Base-by-base conservation (phyloP, 805 yeast genomes). In the Candida sithepensis region DNA sequence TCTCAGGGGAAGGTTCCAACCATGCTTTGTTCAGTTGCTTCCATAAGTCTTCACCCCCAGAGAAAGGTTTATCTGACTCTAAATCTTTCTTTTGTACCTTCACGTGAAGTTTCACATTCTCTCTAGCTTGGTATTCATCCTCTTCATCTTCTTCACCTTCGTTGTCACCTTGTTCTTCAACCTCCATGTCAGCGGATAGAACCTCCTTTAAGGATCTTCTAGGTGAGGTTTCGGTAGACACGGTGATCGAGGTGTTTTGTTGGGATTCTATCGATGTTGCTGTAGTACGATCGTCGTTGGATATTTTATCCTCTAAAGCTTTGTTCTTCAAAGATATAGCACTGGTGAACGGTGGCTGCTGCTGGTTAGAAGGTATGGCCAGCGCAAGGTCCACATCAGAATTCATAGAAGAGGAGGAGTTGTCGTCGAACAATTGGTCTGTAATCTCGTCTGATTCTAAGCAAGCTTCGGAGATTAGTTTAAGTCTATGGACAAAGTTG, bases 21-120 rank as follows among this genome's bases (percentile, higher is more conserved):
- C 97, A 91, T 49, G 80, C 74, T 8, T 69, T 63, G 47, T 96
- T 75, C 48, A 89, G 79, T 41, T 72, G 66, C 44, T 78, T 76
- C 97, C 96, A 91, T 39, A 86, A 72, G 12, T 67, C 67, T 37
- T 76, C 75, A 8, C 65, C 66, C 3, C 73, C 67, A 38, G 58
- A 60, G 58, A 79, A 78, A 10, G 76, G 74, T 40, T 63, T 69
- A 41, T 66, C 2, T 14, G 32, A n/a, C 44, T 42, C 23, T 54
- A 37, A n/a, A 39, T 38, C 36, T 19, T 23, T 36, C 18, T 28
- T 14, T 10, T 40, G 22, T 18, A 43, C n/a, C 28, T 24, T 24
- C 10, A 24, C 28, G 6, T 10, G 6, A 6, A 24, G 28, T 6
- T 24, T 24, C 3, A 19, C 16, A 7, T 34, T 19, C 6, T 16